Conservation (phyloP, 305 asterid species). For the Plantago coronopus region DNA sequence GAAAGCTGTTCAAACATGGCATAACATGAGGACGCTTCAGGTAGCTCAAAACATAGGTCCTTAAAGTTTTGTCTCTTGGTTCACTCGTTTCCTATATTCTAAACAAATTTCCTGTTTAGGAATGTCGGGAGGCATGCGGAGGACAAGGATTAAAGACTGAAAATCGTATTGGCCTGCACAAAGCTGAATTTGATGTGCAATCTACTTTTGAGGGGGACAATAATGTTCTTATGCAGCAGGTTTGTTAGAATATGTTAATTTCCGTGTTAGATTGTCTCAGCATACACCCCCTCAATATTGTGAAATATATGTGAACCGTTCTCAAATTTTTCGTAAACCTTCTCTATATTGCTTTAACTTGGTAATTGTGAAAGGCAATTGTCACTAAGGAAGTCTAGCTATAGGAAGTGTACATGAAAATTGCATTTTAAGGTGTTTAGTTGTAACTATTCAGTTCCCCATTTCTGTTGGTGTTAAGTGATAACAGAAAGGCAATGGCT, state of each 20-base stretch:
- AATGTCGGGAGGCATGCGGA: slow-evolving; percentile 97
- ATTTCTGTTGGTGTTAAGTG: no score
- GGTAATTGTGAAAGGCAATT: no score
- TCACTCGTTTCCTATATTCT: slow-evolving; percentile 23
- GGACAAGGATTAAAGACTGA: slow-evolving; percentile 96
- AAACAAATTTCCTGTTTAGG: slow-evolving; percentile 39
- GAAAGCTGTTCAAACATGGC: slow-evolving; percentile 90
- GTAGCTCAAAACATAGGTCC: slow-evolving; percentile 31
- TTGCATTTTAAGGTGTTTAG: no score
- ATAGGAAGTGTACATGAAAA: no score
- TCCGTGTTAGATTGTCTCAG: no score
- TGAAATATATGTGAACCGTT: no score
- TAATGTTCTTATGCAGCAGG: slow-evolving; percentile 99
- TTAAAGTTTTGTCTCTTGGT: slow-evolving; percentile 3
- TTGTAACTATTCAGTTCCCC: no score
- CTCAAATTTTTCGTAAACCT: no score
- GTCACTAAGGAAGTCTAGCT: no score
- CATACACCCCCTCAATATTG: no score
- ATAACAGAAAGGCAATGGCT: background rate
- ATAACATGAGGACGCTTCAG: slow-evolving; percentile 96
- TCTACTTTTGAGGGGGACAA: slow-evolving; percentile 97
- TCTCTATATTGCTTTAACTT: no score
- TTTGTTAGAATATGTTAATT: no score
- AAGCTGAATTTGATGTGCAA: slow-evolving; percentile 91
- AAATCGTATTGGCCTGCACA: slow-evolving; percentile 86